These are phyloP conservation scores for Candida broadrunensis DNA, from an alignment of 805 yeast genomes.

Conservation along the genomic window DNA sequence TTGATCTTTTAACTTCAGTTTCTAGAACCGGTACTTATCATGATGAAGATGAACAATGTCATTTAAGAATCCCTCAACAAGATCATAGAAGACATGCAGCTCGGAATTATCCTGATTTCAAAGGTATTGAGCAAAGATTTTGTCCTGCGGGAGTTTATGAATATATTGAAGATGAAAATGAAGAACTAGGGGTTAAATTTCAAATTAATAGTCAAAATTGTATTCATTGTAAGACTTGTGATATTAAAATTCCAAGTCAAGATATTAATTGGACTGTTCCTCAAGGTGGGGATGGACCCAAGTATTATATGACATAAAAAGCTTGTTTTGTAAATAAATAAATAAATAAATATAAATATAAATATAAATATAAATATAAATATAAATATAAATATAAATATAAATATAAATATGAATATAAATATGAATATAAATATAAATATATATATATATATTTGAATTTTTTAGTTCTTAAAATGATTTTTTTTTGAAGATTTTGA, in stretches of 20 bases:
- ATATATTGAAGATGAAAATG: constrained; percentile 66
- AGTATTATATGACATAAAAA: constrained; percentile 76
- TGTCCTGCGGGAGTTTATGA: constrained; percentile 99
- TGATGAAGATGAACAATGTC: constrained; percentile 91
- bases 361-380: not conserved
- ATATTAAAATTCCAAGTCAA: constrained; percentile 92
- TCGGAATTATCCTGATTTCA: constrained; percentile 65
- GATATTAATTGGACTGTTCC: constrained; percentile 97
- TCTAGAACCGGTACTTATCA: constrained; percentile 96
- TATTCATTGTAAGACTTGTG: constrained; percentile 98
- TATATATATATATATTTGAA: no score
- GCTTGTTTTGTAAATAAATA: not conserved
- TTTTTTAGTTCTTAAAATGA: no score
- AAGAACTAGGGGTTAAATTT: constrained; percentile 68
- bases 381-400: not conserved
- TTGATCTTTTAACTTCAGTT: constrained; percentile 91
- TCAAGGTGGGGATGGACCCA: constrained; percentile 99
- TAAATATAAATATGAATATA: not conserved
- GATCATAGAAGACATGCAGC: constrained; percentile 65
- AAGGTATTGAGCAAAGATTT: constrained; percentile 88
- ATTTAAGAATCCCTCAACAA: constrained; percentile 64
- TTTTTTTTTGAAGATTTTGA: no score
- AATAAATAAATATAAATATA: not conserved
- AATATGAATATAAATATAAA: no score
- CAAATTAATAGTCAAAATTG: constrained; percentile 96